phyloP scores from a whole-genome alignment of 805 yeast species.

The Blastobotrys peoriensis region DNA sequence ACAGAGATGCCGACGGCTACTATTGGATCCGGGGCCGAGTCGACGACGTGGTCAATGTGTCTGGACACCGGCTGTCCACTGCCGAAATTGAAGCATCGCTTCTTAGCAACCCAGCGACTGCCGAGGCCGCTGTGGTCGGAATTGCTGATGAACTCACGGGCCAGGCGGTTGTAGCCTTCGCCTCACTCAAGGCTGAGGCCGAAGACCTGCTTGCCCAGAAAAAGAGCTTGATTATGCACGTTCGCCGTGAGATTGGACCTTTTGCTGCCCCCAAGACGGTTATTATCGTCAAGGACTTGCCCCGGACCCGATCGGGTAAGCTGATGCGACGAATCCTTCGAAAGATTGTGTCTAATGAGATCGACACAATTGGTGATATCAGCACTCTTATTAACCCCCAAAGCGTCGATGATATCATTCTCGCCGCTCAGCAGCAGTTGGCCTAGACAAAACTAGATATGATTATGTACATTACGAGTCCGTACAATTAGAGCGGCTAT shows the following conservation, averaged over 20 bases:
- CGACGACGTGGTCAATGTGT: slow-evolving; percentile 95
- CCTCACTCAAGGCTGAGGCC: slow-evolving; percentile 60
- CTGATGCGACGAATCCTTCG: slow-evolving; percentile 96
- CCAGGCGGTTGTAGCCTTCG: slow-evolving; percentile 94
- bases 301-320: slow-evolving; percentile 97
- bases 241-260: slow-evolving; percentile 82
- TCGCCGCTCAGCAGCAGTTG: slow-evolving; percentile 57
- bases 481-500: too few species aligned
- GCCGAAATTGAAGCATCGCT: slow-evolving; percentile 95
- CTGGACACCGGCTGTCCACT: slow-evolving; percentile 94
- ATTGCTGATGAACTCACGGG: slow-evolving; percentile 93
- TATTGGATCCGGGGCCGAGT: slow-evolving; percentile 98
- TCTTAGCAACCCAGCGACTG: slow-evolving; percentile 69
- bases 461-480: too few species aligned
- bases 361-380: slow-evolving; percentile 82
- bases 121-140: slow-evolving; percentile 96
- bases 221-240: slow-evolving; percentile 74
- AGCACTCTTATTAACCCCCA: slow-evolving; percentile 84
- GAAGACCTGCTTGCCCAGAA: slow-evolving; percentile 38
- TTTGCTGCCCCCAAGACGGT: slow-evolving; percentile 94
- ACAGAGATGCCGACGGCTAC: slow-evolving; percentile 91
- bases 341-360: slow-evolving; percentile 87
- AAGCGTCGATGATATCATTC: slow-evolving; percentile 69
- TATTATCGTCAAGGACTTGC: slow-evolving; percentile 80
- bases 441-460: too few species aligned